Evolutionary conservation across 805 yeast species (phyloP), one percentile per base, ranked within the genome.

Genomic region (Kuraishia molischiana): DNA sequence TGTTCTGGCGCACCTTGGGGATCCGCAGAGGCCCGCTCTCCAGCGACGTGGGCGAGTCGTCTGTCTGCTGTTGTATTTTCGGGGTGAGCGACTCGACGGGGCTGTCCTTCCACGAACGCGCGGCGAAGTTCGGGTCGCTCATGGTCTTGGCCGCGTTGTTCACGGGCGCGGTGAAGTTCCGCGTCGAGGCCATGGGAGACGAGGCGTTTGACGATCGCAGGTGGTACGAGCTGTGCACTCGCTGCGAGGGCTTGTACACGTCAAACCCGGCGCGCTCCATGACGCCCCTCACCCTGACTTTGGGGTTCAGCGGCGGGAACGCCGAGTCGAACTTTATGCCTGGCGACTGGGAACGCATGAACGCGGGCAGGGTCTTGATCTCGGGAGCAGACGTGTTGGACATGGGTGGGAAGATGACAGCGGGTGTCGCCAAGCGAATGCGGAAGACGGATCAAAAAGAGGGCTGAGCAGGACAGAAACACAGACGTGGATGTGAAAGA

Each of bases 201-300:
- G 31, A 28, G 15, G 29, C 17, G 13, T 33, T 35, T 6, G 38
- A 26, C 5, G 37, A 20, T 8, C 13, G 13, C 17, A 9, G 5
- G 5, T 28, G 17, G 5, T 28, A 14, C 5, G 31, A 28, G 17
- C 17, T 28, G 17, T 9, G 17, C 31, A 6, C 13, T 28, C 17
- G 6, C 9, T 13, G 35, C 40, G 9, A 32, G 40, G 22, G 44
- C 37, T 52, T 66, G 41, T 63, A 64, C 9, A 72, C 73, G 19
- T 83, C 92, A 49, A 84, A 84, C 0, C 95, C 95, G 0, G 92
- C 92, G 46, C 92, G 60, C 52, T 84, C 92, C 56, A 81, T 75
- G 2, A 82, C 92, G 2, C 87, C 79, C 46, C 68, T 67, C 48
- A 77, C 79, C 21, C 76, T 60, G 35, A 69, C 76, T 28, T 72